Percentiles rank a stretch among this genome's conserved stretches.
Evolutionary conservation across 2,329 filamentous ascomycete species (phyloP).

Genomic region (Trichoderma citrinoviride): DNA sequence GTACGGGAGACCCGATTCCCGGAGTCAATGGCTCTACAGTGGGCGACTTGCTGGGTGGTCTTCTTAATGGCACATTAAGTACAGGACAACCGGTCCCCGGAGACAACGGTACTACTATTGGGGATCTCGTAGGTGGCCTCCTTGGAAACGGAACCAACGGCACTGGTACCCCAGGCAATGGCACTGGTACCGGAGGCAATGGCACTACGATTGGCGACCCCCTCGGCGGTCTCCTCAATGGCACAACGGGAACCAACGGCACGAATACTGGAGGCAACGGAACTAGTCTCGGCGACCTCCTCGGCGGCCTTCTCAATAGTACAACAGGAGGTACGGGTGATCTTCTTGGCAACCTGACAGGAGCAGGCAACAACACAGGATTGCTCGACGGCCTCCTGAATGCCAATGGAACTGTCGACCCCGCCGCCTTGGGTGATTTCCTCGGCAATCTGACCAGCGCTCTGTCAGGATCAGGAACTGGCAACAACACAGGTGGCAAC

Average conservation of each 20-base stretch:
- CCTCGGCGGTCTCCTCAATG: neutral
- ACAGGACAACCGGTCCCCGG: neutral
- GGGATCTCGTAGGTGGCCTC: neutral
- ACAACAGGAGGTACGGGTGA: neutral
- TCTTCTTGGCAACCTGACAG: neutral
- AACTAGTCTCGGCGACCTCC: neutral
- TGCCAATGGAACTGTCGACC: neutral
- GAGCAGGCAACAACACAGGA: neutral
- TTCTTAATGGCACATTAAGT: neutral
- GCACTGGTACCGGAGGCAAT: too few relatives aligned
- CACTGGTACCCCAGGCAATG: too few relatives aligned
- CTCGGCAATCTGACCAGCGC: neutral
- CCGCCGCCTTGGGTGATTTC: neutral
- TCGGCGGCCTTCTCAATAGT: neutral
- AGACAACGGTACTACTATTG: neutral
- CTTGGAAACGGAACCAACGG: neutral
- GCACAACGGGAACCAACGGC: neutral
- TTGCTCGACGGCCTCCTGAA: neutral
- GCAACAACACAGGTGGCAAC: neutral
- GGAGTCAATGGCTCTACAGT: neutral
- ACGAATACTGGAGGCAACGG: too few relatives aligned
- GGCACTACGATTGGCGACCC: neutral
- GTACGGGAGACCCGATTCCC: neutral
- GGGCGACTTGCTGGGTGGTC: neutral
- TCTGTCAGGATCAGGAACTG: neutral